Base-by-base conservation (phyloP, 345 rosid genomes). In the Dipteronia dyeriana region DNA sequence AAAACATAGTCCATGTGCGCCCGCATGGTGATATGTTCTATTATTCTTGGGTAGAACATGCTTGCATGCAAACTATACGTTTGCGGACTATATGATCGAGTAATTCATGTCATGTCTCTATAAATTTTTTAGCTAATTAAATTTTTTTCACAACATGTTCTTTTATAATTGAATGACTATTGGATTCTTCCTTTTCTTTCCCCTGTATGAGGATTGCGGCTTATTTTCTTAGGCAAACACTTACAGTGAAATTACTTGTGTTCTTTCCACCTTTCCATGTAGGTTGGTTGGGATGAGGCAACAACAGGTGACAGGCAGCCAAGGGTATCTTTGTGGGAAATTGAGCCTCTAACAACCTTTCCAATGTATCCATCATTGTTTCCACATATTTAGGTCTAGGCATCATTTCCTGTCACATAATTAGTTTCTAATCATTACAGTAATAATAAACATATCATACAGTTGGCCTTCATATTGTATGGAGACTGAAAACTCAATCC, bases 251-350 rank as follows among this genome's bases (percentile, higher is more conserved):
- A 14, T 62, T 7, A 20, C 8, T 38, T 70, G 5, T 45, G 9
- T 75, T 62, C 22, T 29, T 78, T 43, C 31, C 22, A 59, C 49
- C 64, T 63, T 49, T 65, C n/a, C 31, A 45, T 87, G 78, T 79
- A 91, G 96, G 96, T 91, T 82, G 93, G 93, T 34, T 91, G 96
- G 96, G 96, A 90, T 82, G 93, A 91, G 79, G 90, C 96, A 67
- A 87, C 96, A 7, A 88, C 93, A 19, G 92, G 93, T 23, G 96
- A 91, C 81, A 85, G 91, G 82, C 96, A 90, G 78, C 93, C 92
- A 22, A 85, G 93, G 79, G 96, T 90, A 56, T 91, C 93, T 38
- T 79, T 91, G 66, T 88, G 93, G 96, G 93, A 91, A 83, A 91
- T 90, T 79, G 96, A 90, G 77, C 96, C 96, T 71, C 80, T 91